phyloP scores from a whole-genome alignment of 2,329 filamentous ascomycete genomes.

The Penicillium sp. region DNA sequence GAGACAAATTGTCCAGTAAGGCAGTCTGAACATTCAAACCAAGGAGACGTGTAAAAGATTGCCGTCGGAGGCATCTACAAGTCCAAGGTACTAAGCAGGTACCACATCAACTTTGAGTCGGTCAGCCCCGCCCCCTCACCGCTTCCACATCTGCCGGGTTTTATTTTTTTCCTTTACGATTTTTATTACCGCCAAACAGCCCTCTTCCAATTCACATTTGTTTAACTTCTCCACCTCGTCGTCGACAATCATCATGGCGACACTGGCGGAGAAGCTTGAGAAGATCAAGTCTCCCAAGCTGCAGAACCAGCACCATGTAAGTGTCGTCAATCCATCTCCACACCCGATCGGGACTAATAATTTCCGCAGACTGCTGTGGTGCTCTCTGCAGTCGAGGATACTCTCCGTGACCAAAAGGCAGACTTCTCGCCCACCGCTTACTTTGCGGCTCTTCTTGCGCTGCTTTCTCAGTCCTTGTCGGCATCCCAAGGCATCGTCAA shows the following conservation, averaged over 20 bases:
- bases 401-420: conserved; percentile 82
- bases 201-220: conserved; percentile 11
- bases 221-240: conserved; percentile 25
- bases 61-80: too few relatives aligned
- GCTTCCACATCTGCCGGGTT: conserved; percentile 10
- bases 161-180: conserved; percentile 14
- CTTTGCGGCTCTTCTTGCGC: conserved; percentile 89
- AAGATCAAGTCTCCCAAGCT: conserved; percentile 97
- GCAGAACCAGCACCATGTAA: conserved; percentile 89
- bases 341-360: conserved; percentile 8
- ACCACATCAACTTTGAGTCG: background rate
- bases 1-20: too few relatives aligned
- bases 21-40: background rate
- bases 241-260: conserved; percentile 50
- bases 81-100: background rate
- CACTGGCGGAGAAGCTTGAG: conserved; percentile 87
- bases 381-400: conserved; percentile 88
- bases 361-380: conserved; percentile 62
- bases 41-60: too few relatives aligned
- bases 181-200: conserved; percentile 14
- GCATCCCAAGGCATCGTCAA: conserved; percentile 66
- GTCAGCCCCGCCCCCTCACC: conserved; percentile 5
- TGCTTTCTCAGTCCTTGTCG: conserved; percentile 76
- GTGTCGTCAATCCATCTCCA: conserved; percentile 22
- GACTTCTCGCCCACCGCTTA: conserved; percentile 85